phyloP scores from a whole-genome alignment of 345 rosid species.

The Tarenaya hassleriana region DNA sequence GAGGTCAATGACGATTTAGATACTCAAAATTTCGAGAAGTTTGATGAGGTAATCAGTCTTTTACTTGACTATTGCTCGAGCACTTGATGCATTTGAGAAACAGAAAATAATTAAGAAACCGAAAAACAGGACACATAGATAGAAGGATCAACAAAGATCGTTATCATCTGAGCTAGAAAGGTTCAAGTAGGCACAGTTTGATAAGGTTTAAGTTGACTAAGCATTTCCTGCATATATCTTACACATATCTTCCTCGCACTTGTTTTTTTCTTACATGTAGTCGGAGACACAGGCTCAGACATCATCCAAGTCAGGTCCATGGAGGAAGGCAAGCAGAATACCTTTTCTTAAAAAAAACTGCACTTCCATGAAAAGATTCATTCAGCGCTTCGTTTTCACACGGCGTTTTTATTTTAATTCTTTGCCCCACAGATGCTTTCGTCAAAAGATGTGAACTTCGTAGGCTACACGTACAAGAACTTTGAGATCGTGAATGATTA shows the following conservation, averaged over 20 bases:
- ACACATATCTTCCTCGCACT: no score
- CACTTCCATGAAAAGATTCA: conserved; percentile 3
- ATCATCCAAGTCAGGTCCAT: conserved; percentile 62
- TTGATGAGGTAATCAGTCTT: conserved; percentile 65
- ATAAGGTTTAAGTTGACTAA: no score
- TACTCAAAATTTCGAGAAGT: conserved; percentile 93
- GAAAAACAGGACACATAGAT: no score
- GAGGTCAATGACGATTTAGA: conserved; percentile 91
- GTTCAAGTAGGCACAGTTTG: no score
- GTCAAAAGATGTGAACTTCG: conserved; percentile 73
- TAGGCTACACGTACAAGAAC: conserved; percentile 87
- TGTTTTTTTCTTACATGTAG: no score
- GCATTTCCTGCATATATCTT: no score
- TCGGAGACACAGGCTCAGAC: conserved; percentile 36
- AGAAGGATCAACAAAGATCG: no score
- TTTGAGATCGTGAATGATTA: conserved; percentile 84
- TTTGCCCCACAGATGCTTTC: conserved; percentile 60
- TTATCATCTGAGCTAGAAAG: no score
- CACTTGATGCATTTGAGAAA: no score
- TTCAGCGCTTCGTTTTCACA: no score
- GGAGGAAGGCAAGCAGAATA: conserved; percentile 62
- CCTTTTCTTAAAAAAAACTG: background rate
- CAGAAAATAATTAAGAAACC: no score
- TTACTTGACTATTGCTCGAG: no score
- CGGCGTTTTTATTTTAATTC: background rate